Evolutionary conservation across 305 asterid species (phyloP), one percentile per base, ranked within the genome.

Genomic region (Plantago coronopus): DNA sequence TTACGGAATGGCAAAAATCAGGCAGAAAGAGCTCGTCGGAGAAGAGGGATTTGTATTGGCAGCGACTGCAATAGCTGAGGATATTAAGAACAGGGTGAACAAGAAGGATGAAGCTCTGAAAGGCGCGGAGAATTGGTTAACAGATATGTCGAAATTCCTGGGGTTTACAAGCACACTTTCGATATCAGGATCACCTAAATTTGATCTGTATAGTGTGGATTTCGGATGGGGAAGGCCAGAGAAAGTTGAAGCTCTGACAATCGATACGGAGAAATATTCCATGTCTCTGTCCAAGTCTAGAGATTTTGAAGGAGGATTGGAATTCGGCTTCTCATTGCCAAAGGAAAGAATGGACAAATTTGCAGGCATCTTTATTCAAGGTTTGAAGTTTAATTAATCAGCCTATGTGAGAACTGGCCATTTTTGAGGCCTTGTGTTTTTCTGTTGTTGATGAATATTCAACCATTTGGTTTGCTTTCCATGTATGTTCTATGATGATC

Each of bases 171-270:
- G 12, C 40, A 8, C 2, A 7, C 40, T 15, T 51, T 6, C 37
- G 53, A 47, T 47, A 47, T 67, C 79, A 2, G 83, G 83, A 8
- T 80, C 83, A 0, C 70, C 79, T 0, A 74, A 31, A 23, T 59
- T 62, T 3, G 75, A 72, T 42, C 51, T 70, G 13, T 81, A 78
- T 54, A 22, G 46, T 2, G 34, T 47, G 3, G 86, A 81, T 71
- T 81, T 75, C 12, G 88, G 83, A 14, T 76, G 81, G 76, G 83
- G 88, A n/a, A 61, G 21, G 56, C 72, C 76, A 1, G 47, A 19
- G 29, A 82, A 82, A 60, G 10, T 63, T 1, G 85, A 82, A 9
- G 4, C 50, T 2, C 13, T 57, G 67, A 68, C 83, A 13, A 79
- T 75, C 9, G 86, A 82, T 54, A 64, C 58, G 3, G 73, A 70